A percentile compares a stretch with the other conserved stretches of the same genome.
Conservation (phyloP, 257 asterid genomes). For the Striga asiatica region DNA sequence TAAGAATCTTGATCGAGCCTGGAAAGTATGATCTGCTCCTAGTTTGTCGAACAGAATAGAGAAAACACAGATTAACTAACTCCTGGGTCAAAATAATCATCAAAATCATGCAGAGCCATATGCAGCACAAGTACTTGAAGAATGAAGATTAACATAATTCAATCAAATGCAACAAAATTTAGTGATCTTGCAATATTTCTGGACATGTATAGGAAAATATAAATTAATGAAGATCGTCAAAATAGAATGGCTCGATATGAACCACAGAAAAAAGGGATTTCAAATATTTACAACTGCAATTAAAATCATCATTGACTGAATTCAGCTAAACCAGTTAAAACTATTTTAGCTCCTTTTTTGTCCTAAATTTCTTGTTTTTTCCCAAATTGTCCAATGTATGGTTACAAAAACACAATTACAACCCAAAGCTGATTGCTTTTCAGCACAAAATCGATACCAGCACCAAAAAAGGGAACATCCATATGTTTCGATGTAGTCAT, state of each 20-base stretch:
- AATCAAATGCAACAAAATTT: background rate
- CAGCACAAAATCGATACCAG: conserved; percentile 24
- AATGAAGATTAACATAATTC: background rate
- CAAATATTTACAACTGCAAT: background rate
- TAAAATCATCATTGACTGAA: no score
- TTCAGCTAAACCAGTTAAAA: no score
- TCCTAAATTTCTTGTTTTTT: no score
- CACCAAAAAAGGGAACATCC: conserved; percentile 25
- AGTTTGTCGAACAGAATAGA: background rate
- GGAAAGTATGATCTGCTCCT: background rate
- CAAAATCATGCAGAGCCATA: no score
- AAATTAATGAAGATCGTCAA: no score
- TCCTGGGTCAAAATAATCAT: no score
- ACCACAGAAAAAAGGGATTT: no score
- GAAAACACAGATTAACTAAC: no score
- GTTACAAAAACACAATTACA: conserved; percentile 28
- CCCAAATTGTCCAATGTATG: conserved; percentile 20
- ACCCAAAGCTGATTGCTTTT: no score
- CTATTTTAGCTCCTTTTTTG: no score
- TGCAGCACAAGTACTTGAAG: no score
- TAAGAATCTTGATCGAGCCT: background rate
- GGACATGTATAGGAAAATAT: conserved; percentile 1
- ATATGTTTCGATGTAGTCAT: conserved; percentile 25
- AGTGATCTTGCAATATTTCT: background rate
- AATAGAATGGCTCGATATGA: background rate